Base-by-base conservation (phyloP, 2,329 filamentous ascomycete species). In the Clonostachys byssicola region DNA sequence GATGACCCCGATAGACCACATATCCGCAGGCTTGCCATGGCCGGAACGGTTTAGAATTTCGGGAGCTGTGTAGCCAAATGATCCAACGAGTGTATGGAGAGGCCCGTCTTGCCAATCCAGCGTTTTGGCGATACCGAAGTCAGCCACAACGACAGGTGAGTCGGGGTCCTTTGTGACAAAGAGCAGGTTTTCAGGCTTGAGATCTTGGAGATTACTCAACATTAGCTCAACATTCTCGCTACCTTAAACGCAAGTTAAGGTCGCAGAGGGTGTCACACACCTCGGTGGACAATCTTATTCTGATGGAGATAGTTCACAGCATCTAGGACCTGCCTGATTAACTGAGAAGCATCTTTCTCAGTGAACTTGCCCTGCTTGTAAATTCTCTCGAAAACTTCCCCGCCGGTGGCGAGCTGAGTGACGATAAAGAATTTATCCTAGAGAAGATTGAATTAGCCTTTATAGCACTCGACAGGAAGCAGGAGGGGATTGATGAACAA, bases 371-470 rank as follows among this genome's bases (percentile, higher is more conserved):
- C 95, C 70, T 95, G 89, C 63, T 97, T 92, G 72, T 94, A 99
- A 59, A 99, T 99, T 48, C 95, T 86, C 62, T 99, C 94, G 68
- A 99, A 99, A 53, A 99, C 74, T 72, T 99, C 94, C 65, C 94
- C 94, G 55, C 94, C 94, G 0, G 89, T 96, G 39, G 94, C 94
- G 47, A 99, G 78, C 69, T 99, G 88, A 34, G 94, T 99, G 58
- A 99, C 92, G 57, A 99, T 97, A 68, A 99, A 99, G 74, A 96
- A 99, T 75, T 99, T 99, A 76, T 99, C 94, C 91, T 96, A 42
- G 18, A 30, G 4, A 12, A 10, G n/a, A 18, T n/a, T 18, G 12
- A 12, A 17, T 12, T 12, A 23, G 12, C 42, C 10, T 20, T 20
- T 12, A 13, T n/a, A n/a, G 20, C 30, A 33, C 42, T 6, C 16